Evolutionary conservation across 495 filamentous ascomycete genomes (phyloP).

Genomic region (Diplogelasinospora grovesii): DNA sequence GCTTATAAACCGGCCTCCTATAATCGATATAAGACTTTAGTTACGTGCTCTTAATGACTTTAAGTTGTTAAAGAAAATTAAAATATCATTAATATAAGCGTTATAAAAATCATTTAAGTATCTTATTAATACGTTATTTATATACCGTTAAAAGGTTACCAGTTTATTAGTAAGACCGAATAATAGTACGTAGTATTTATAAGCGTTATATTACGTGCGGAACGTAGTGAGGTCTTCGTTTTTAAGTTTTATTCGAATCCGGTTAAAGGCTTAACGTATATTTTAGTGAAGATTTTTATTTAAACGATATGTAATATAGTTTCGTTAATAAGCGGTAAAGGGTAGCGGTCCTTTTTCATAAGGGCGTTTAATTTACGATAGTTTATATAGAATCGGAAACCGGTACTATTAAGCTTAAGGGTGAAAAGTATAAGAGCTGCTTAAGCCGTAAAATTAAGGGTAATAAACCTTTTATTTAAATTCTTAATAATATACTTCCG

Average conservation of each 20-base stretch:
- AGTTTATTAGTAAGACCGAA: no score
- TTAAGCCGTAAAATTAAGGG: constrained; percentile 3
- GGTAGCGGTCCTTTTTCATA: constrained; percentile 38
- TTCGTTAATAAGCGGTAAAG: constrained; percentile 40
- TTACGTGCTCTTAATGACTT: constrained; percentile 1
- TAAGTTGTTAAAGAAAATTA: constrained; percentile 1
- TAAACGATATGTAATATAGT: constrained; percentile 21
- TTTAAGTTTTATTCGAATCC: no score
- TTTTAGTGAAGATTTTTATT: constrained; percentile 40
- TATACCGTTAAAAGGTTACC: no score
- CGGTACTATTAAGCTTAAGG: constrained; percentile 25
- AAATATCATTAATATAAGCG: constrained; percentile 7
- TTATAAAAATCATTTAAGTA: no score
- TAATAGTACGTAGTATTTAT: no score
- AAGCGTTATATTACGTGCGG: no score
- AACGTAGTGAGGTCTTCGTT: no score
- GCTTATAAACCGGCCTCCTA: constrained; percentile 12
- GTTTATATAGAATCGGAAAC: constrained; percentile 38
- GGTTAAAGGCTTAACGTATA: no score
- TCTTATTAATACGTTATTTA: no score
- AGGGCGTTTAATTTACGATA: constrained; percentile 38
- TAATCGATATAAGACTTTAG: constrained; percentile 7
- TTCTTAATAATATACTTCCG: constrained; percentile 8
- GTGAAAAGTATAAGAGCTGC: constrained; percentile 31
- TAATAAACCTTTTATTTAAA: constrained; percentile 7